Evolutionary conservation across 2,329 filamentous ascomycete genomes (phyloP), one percentile per base, ranked within the genome.

Genomic region (Trichoderma hamatum): DNA sequence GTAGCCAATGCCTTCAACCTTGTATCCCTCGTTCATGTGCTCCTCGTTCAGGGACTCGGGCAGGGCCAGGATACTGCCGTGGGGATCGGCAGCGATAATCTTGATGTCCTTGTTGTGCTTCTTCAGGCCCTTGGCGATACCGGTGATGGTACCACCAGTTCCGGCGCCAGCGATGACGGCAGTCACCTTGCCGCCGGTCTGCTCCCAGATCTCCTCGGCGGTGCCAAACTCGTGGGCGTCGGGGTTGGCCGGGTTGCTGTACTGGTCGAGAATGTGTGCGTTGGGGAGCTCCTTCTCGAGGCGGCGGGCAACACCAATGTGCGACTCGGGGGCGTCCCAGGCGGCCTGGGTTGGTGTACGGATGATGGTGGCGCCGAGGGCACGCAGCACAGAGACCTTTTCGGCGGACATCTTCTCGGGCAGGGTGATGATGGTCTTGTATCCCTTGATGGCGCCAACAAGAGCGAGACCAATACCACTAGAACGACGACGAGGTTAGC

Each of bases 401-500:
- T 99, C 96, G 59, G 94, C 92, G 1, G 94, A 97, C 96, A 99
- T 99, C 86, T 99, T 99, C 83, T 99, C 96, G 63, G 96, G 96
- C 56, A 99, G 88, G 13, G 96, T 99, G 80, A 99, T 99, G 82
- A 99, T 98, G 51, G 94, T 96, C 82, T 95, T 95, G 86, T 98
- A 99, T 73, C 94, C 95, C 84, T 97, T 98, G 77, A 99, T 92
- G 19, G 96, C 96, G 69, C 89, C 95, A 21, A 98, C 95, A 39
- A 99, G 89, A 32, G 96, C 96, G 51, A 99, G 86, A 26, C 96
- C 96, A 73, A 99, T 99, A 73, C 96, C 96, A 69, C 84, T 86
- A 65, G 2, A 21, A 0, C 16, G 34, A n/a, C 71, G 13, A 3
- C 21, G 21, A 65, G 13, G 73, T 81, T 71, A 81, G 75, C 65